Base-by-base conservation (phyloP, 345 rosid genomes). In the Acer saccharum region DNA sequence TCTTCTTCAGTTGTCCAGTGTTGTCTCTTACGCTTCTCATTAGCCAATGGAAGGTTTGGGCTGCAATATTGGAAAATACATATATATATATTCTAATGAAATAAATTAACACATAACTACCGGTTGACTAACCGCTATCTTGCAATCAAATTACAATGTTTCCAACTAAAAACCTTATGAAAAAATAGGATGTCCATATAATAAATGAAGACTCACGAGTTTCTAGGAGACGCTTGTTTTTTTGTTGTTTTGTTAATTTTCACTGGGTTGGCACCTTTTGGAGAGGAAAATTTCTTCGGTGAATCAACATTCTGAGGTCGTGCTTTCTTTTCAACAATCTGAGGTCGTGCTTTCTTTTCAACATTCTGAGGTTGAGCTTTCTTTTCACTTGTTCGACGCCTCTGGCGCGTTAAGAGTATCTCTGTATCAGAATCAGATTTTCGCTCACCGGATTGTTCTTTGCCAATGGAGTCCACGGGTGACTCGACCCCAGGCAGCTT, bases 1-100 rank as follows among this genome's bases (percentile, higher is more conserved):
- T 79, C 92, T 72, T 85, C 92, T 54, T 81, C 85, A 6, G 83
- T 43, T 10, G 68, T 83, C 90, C 87, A 89, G 32, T 27, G 48
- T 20, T 80, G 16, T 68, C 80, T 82, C 78, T 78, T 82, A 35
- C 84, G 81, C 78, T 77, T 82, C 65, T 79, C 85, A 61, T 25
- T 32, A 83, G 69, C 43, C 67, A 72, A 58, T 32, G 62, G 43
- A 4, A 72, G 48, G 29, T 65, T 73, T 55, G 50, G 57, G 25
- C 86, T 76, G 87, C 77, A 78, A 50, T 14, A 17, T 61, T 46
- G 10, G 29, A 52, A 71, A 16, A 21, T n/a, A 57, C 0, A 29
- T 29, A 29, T 29, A 29, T 29, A 29, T 21, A 35, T 20, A 8
- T 65, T 13, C 48, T 55, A 39, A 50, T 66, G 39, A 3, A 65